phyloP scores from a whole-genome alignment of 2,329 filamentous ascomycete species.

The Ophiostoma populinum region DNA sequence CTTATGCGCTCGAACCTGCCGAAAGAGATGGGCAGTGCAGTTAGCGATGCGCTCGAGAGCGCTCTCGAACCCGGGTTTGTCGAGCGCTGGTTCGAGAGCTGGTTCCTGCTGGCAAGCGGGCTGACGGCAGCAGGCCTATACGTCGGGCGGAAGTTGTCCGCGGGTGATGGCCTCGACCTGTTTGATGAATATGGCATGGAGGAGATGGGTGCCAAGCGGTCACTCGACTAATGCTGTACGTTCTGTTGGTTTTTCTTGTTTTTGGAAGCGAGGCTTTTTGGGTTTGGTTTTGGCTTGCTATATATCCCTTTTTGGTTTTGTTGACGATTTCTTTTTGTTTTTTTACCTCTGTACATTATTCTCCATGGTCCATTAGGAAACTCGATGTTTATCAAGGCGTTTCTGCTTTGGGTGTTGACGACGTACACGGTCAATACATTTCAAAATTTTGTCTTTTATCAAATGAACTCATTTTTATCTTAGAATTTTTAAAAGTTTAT shows the following conservation, averaged over 20 bases:
- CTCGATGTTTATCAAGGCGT: too few relatives aligned
- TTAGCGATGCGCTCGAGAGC: conserved; percentile 60
- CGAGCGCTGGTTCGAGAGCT: conserved; percentile 74
- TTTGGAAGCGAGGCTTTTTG: too few relatives aligned
- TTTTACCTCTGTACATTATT: not conserved
- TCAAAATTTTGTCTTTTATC: too few relatives aligned
- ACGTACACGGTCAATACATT: too few relatives aligned
- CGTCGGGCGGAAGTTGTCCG: conserved; percentile 44
- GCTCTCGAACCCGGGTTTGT: conserved; percentile 58
- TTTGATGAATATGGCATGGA: conserved; percentile 45
- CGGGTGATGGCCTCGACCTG: conserved; percentile 19
- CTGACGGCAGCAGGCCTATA: conserved; percentile 56
- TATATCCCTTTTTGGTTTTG: not conserved
- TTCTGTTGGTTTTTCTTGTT: not conserved
- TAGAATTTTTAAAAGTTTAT: too few relatives aligned
- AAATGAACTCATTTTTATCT: too few relatives aligned
- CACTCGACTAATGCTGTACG: conserved; percentile 29
- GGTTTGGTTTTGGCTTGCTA: not conserved
- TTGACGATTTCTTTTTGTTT: not conserved
- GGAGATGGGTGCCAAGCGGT: conserved; percentile 56
- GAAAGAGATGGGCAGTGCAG: conserved; percentile 56
- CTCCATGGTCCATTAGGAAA: too few relatives aligned
- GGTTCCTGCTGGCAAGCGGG: conserved; percentile 56
- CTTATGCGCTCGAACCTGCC: conserved; percentile 66
- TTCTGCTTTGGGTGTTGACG: too few relatives aligned